Base-by-base conservation (phyloP, 495 filamentous ascomycete genomes). In the Tuber brumale region DNA sequence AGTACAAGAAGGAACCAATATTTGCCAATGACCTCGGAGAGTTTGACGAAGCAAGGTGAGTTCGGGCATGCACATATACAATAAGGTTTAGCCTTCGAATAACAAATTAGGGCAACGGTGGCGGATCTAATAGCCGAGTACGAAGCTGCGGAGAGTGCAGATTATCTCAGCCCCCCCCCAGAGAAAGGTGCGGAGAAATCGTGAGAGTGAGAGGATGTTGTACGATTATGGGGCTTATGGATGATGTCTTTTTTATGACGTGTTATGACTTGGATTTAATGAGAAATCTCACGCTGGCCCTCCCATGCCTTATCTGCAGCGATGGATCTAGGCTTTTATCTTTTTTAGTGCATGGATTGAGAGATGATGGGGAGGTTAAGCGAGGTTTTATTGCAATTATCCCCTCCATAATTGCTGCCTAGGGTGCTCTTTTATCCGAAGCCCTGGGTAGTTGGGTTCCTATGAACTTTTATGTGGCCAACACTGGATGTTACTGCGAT, bases 1-100 rank as follows among this genome's bases (percentile, higher is more conserved):
- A 89, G 31, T 99, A 99, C 85, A 97, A 94, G 85, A 95, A 94
- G 84, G 94, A 97, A 71, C 91, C 92, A 0, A 93, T 94, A 3
- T 99, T 99, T 84, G 86, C 90, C 0, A 94, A 97, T 77, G 93
- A 93, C 44, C 83, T 98, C n/a, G 90, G 90, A 75, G 94, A 98
- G 84, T 99, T 99, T 82, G 95, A 99, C 84, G 94, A 97, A 84
- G 93, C 95, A 37, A 88, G 76, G 76, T 77, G 71, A 46, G 45
- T 18, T n/a, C n/a, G 39, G 44, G 27, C 48, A 42, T 43, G n/a
- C 45, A 27, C n/a, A 16, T 51, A 23, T 66, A 37, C 12, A 41
- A 31, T 9, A 66, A 23, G 18, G 37, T 16, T 3, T 35, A 44
- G 45, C 31, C 41, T 42, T 46, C 23, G 69, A 37, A 72, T 45